Evolutionary conservation across 768 basidiomycete species (phyloP), one percentile per base, ranked within the genome.

Genomic region (Filobasidium floriforme): DNA sequence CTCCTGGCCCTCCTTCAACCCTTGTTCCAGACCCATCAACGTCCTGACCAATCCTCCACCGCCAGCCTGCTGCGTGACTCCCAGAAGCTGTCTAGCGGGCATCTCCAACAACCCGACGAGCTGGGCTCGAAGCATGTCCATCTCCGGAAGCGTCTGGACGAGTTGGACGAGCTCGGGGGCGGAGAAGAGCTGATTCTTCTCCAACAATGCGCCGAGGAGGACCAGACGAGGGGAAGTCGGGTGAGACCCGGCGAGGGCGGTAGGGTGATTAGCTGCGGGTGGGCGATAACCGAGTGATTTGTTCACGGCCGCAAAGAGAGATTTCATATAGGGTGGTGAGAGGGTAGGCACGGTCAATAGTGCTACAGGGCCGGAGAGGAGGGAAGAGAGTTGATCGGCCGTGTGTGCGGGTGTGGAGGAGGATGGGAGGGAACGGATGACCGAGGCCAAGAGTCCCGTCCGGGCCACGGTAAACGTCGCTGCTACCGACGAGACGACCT

Each of bases 21-120:
- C 82, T 75, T 84, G 82, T 79, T 85, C 86, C 76, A 89, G 80
- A 0, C 89, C 89, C 71, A 89, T 87, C 73, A 90, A 73, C 49
- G 88, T 87, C 81, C 88, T 80, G 63, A 86, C 84, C 74, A 89
- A 75, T 67, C 81, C 83, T 41, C 86, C 88, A 51, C 88, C 88
- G 59, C 84, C 82, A 46, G 88, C 87, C 74, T 87, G 84, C 65
- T 82, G 84, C 66, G 90, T 76, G 51, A 89, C 83, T 57, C 84
- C 86, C 3, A 88, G 85, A 57, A 93, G 81, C 77, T 89, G 87
- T 68, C 84, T 81, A 12, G 85, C 86, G 52, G 89, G 90, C 15
- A 85, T 82, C 65, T 87, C 87, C 67, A 97, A 76, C 79, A 96
- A 68, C 9, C 92, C 92, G 15, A 93, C 87, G 64, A 97, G 83